phyloP scores from a whole-genome alignment of 768 basidiomycete genomes.

The Mycena metata region DNA sequence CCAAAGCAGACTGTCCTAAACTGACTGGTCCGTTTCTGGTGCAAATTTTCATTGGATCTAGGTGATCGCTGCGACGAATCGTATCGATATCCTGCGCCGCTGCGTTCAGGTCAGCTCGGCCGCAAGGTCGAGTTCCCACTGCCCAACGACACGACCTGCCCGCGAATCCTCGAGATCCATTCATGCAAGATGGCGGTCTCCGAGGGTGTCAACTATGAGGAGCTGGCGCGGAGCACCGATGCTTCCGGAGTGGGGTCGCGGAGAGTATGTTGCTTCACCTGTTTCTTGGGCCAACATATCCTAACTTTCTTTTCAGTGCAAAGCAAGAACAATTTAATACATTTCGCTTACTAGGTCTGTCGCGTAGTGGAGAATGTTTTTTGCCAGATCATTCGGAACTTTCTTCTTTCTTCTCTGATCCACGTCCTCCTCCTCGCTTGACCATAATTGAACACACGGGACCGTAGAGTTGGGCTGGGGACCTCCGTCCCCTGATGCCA shows the following conservation, averaged over 20 bases:
- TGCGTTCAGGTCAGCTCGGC: slow-evolving; percentile 97
- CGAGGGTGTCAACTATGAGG: slow-evolving; percentile 94
- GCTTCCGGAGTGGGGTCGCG: slow-evolving; percentile 93
- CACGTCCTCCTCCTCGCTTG: slow-evolving; percentile 8
- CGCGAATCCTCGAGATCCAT: slow-evolving; percentile 96
- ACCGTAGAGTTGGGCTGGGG: no score
- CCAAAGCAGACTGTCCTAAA: slow-evolving; percentile 98
- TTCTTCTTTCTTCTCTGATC: slow-evolving; percentile 6
- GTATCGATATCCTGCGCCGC: slow-evolving; percentile 98
- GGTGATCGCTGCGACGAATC: slow-evolving; percentile 99
- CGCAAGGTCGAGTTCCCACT: slow-evolving; percentile 99
- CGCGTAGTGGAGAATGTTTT: slow-evolving; percentile 23
- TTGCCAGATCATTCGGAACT: background rate
- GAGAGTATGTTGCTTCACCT: slow-evolving; percentile 67
- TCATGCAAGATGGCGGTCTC: slow-evolving; percentile 95
- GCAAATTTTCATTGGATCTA: slow-evolving; percentile 96
- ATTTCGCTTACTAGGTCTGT: slow-evolving; percentile 81
- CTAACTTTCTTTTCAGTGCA: slow-evolving; percentile 75
- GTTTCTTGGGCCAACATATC: slow-evolving; percentile 19
- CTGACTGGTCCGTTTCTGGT: slow-evolving; percentile 97
- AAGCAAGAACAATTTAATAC: slow-evolving; percentile 97
- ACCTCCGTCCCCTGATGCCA: no score
- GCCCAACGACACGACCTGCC: slow-evolving; percentile 94
- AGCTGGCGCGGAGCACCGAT: slow-evolving; percentile 95
- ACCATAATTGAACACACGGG: no score